Percentiles rank a stretch among this genome's conserved stretches.
Evolutionary conservation across 164 flowering plant genomes (phyloP).

Genomic region (Magnolia kwangsiensis): DNA sequence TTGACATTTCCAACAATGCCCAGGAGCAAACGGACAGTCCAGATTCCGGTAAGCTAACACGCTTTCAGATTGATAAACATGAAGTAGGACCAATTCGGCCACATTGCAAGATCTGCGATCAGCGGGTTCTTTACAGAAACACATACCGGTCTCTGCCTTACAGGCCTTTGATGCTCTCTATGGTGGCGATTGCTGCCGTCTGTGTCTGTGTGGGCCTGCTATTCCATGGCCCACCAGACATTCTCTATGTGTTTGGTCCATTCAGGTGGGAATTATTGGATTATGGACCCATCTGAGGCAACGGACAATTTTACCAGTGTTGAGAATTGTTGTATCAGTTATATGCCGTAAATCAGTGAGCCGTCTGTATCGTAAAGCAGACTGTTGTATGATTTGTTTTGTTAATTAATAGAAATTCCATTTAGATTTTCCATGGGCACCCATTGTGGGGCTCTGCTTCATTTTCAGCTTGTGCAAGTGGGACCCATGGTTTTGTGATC

Average conservation of each 20-base stretch:
- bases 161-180: conserved; percentile 75
- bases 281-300: conserved; percentile 14
- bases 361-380: too few relatives aligned
- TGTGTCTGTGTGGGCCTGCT: conserved; percentile 81
- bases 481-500: too few relatives aligned
- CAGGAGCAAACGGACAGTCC: conserved; percentile 24
- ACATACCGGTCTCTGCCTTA: conserved; percentile 36
- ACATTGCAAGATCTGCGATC: conserved; percentile 52
- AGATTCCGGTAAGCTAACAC: conserved; percentile 19
- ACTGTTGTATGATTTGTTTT: too few relatives aligned
- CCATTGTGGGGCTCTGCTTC: too few relatives aligned
- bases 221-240: conserved; percentile 73
- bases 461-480: too few relatives aligned
- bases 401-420: too few relatives aligned
- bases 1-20: conserved; percentile 46
- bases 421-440: too few relatives aligned
- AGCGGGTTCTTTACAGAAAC: conserved; percentile 29
- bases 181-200: conserved; percentile 85
- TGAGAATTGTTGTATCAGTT: too few relatives aligned
- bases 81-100: conserved; percentile 7
- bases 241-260: conserved; percentile 43
- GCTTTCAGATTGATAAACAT: conserved; percentile 29
- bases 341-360: too few relatives aligned
- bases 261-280: conserved; percentile 60
- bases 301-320: not conserved